These are phyloP conservation scores for Vararia minispora DNA, from an alignment of 768 basidiomycete genomes.

Conservation along the genomic window DNA sequence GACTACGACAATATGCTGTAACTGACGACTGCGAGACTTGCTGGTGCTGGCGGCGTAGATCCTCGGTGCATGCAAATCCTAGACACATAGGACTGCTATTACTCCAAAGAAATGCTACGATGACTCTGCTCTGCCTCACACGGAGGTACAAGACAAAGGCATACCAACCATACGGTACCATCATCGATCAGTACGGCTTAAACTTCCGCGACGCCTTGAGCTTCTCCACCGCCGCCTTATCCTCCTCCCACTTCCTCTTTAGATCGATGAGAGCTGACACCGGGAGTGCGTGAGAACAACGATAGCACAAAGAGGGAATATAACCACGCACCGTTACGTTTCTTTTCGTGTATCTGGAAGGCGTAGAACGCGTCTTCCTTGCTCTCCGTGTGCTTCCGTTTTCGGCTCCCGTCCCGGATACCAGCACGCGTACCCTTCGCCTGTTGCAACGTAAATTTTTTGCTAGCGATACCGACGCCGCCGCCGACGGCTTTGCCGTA, in stretches of 20 bases:
- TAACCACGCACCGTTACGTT: conserved; percentile 55
- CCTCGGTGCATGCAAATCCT: too few species aligned
- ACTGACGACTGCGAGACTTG: too few species aligned
- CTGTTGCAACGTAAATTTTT: conserved; percentile 32
- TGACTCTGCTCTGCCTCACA: too few species aligned
- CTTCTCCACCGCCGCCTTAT: conserved; percentile 77
- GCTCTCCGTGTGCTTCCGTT: conserved; percentile 57
- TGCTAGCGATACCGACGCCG: conserved; percentile 55
- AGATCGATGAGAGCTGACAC: conserved; percentile 41
- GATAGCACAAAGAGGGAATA: conserved; percentile 2
- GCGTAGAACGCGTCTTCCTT: conserved; percentile 65
- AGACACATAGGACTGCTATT: too few species aligned
- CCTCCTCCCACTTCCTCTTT: conserved; percentile 76
- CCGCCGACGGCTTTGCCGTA: conserved; percentile 86
- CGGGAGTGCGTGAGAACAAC: not conserved
- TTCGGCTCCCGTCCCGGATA: conserved; percentile 23
- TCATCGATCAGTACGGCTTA: conserved; percentile 83
- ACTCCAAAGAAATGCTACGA: conserved; percentile 4
- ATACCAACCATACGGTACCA: too few species aligned
- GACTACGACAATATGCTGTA: too few species aligned
- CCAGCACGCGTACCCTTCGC: conserved; percentile 15
- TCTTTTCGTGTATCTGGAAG: conserved; percentile 87
- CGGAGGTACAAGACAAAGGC: not conserved
- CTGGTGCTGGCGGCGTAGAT: too few species aligned
- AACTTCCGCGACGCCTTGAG: conserved; percentile 71